Base-by-base conservation (phyloP, 139 green algal species). In the Ettlia oleoabundans region DNA sequence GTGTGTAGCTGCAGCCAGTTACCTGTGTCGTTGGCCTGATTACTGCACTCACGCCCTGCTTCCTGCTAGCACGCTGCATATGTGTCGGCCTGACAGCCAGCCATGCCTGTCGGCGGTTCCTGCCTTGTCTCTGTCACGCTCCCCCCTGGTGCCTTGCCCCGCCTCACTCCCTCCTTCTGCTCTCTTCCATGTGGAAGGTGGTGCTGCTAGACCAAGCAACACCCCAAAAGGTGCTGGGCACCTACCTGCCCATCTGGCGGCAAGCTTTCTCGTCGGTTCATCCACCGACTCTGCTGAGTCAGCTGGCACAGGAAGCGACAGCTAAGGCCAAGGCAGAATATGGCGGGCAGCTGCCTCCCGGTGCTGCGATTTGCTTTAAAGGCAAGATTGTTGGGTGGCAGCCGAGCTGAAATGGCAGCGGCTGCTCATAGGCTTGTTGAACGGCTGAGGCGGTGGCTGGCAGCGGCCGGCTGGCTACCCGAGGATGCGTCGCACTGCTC, bases 321-420 rank as follows among this genome's bases (percentile, higher is more conserved):
- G 28, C 26, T 5, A 1, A n/a, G 43, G 43, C 26, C 24, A 7
- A 28, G 6, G 69, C 28, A 15, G 26, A 10, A 10, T 24, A 58
- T 15, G 13, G 47, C 47, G 47, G 47, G 47, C 47, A 61, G 33
- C 71, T 78, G 41, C 43, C 71, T 10, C 47, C 41, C n/a, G n/a
- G 32, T 4, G 71, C 42, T 19, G 71, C 71, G 28, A 30, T 78
- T 18, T 78, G 71, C 71, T 43, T 78, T 7, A 30, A 32, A 58
- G 67, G 67, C n/a, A n/a, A n/a, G n/a, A n/a, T n/a, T n/a, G n/a
- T n/a, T n/a, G n/a, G n/a, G n/a, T n/a, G n/a, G n/a, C n/a, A n/a
- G n/a, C n/a, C n/a, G n/a, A n/a, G n/a, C n/a, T n/a, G n/a, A n/a
- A n/a, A n/a, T n/a, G n/a, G n/a, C n/a, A n/a, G n/a, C n/a, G n/a